phyloP scores from a whole-genome alignment of 1,284 basidiomycete species.

The Puccinia novopanici region DNA sequence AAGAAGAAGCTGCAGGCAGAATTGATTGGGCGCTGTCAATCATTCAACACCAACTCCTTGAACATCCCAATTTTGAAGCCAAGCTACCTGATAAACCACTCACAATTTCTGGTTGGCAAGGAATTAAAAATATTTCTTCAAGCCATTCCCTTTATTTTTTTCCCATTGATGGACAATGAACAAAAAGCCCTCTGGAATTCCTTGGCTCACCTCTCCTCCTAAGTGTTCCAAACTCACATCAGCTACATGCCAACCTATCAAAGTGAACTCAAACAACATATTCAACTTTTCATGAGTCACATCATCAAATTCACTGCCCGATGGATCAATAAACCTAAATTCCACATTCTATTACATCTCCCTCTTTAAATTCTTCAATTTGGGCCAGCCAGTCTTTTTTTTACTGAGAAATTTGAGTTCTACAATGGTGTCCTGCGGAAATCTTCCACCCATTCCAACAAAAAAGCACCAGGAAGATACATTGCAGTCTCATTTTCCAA shows the following conservation, averaged over 20 bases:
- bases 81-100: conserved; percentile 41
- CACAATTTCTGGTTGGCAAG: conserved; percentile 56
- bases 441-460: conserved; percentile 20
- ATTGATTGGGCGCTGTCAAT: too few relatives aligned
- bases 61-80: too few relatives aligned
- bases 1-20: too few relatives aligned
- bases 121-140: conserved; percentile 61
- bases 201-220: conserved; percentile 58
- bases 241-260: conserved; percentile 13
- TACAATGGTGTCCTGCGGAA: conserved; percentile 21
- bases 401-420: conserved; percentile 21
- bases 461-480: not conserved
- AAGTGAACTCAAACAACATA: conserved; percentile 52
- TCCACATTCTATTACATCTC: conserved; percentile 56
- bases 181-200: conserved; percentile 57
- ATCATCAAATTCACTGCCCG: conserved; percentile 56
- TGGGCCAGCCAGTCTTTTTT: conserved; percentile 19
- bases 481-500: not conserved
- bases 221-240: conserved; percentile 60
- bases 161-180: conserved; percentile 55
- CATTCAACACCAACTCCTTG: too few relatives aligned
- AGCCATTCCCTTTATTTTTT: conserved; percentile 60
- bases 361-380: conserved; percentile 50
- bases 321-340: conserved; percentile 60
- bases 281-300: conserved; percentile 57